Base-by-base conservation (phyloP, 2,329 filamentous ascomycete species). In the Penicillium sp. region DNA sequence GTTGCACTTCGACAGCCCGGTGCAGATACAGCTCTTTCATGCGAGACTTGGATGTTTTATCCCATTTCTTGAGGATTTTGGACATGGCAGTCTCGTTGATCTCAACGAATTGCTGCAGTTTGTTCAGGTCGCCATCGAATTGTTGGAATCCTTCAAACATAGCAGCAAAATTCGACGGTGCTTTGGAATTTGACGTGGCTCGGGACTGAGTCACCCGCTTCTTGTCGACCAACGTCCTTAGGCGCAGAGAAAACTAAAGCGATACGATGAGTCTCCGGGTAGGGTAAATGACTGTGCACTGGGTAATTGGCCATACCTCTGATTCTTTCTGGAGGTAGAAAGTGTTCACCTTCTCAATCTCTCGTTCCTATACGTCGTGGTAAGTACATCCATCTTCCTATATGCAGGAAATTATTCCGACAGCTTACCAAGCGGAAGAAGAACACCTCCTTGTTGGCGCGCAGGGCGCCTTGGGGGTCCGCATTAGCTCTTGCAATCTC, bases 61-160 rank as follows among this genome's bases (percentile, higher is more conserved):
- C 94, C 94, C 94, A 99, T 85, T 99, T 99, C 79, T 99, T 99
- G 63, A 99, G 80, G 59, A 99, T 99, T 76, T 99, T 99, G 29
- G 93, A 97, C 74, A 97, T 97, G 17, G 93, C 94, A 2, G 91
- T 97, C 70, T 94, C 93, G 73, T 99, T 99, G 72, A 97, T 90
- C 75, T 97, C 93, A 64, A 99, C 92, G 76, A 97, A 99, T 80
- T 97, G 94, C 81, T 86, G 92, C 17, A 99, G 84, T 78, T 99
- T 99, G 79, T 96, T 96, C 46, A 99, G 79, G 72, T 99, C 94
- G 71, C 90, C 93, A 71, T 93, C 93, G 74, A 99, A 99, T 74
- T 97, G 91, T 68, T 96, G 92, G 71, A 97, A 96, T 13, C 94
- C 94, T 80, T 99, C 94, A 73, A 97, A 91, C 21, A 99, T 82